Evolutionary conservation across 176 grass and related monocot species (phyloP), one percentile per base, ranked within the genome.

Genomic region (Oryza glumipatula): DNA sequence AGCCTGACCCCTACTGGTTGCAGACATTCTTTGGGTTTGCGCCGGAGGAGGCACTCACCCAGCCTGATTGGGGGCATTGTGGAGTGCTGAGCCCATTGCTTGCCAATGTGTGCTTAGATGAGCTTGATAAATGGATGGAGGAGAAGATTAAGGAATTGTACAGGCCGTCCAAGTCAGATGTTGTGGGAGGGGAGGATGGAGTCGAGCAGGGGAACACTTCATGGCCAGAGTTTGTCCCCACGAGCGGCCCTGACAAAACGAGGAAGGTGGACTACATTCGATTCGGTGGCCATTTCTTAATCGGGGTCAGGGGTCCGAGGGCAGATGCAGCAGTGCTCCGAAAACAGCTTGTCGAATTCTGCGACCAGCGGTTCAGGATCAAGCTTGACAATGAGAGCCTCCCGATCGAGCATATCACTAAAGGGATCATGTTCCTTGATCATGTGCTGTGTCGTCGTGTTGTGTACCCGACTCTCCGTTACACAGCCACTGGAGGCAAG

Each of bases 381-480:
- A 98, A 95, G 68, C 86, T 98, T 75, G 91, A 98, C 72, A 98
- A 95, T n/a, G 96, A 98, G 76, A 90, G 67, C 85, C 89, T 98
- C 9, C 89, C 89, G 1, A 98, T 98, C 47, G 96, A 98, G 79
- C 96, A 98, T 52, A 98, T 98, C 76, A 95, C 96, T 56, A 98
- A 98, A 87, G 96, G 96, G 66, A 94, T 98, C 84, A 94, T 98
- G 96, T 98, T 98, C 79, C 82, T 98, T 66, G 93, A 98, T 51
- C 96, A 98, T 86, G 93, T 98, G 33, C 82, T 98, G 39, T 98
- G 96, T 69, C 89, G 93, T 30, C 82, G 96, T 80, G 96, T 98
- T 21, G 96, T 98, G 43, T 98, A 98, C 79, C 96, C 96, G 67
- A 98, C 96, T 2, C 86, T 98, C 12, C 89, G 93, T 66, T 98